Evolutionary conservation across 305 asterid species (phyloP), one percentile per base, ranked within the genome.

Genomic region (Ruellia speciosa): DNA sequence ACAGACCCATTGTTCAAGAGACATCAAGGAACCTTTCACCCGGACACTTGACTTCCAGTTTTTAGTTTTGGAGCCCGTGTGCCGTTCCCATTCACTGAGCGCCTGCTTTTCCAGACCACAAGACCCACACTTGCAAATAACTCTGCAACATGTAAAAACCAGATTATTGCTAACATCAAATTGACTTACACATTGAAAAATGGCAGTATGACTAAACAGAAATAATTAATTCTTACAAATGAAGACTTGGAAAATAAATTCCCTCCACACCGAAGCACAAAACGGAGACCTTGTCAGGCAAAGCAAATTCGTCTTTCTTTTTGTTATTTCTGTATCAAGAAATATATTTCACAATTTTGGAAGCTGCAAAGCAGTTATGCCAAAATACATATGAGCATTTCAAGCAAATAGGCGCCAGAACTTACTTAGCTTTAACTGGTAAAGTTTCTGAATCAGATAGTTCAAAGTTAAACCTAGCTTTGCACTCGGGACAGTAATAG

Each of bases 401-500:
- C 31, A 24, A 24, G 31, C 31, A 24, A 4, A 24, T 24, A 24
- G 31, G 31, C 31, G 3, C 11, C 6, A 52, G 49, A 66, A 77
- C 87, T 82, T 75, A 88, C 99, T 70, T 84, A 58, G 76, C 52
- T 79, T 85, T 88, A 54, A 67, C 56, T 66, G 64, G 81, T 64
- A 65, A 40, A 67, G 75, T 80, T 61, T 93, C 99, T 58, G 97
- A 86, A 81, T 93, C 97, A 61, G 97, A 88, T 69, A 88, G 73
- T 72, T 88, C 97, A 72, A 88, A 93, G 63, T 78, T 86, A 73
- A 84, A 84, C 78, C 88, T 80, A 43, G 95, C 97, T 77, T 82
- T 84, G 94, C 99, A 93, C 81, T 86, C 99, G 60, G 96, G 99
- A 73, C 99, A 93, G 66, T 76, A 82, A 65, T 88, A 92, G 67